A percentile compares a stretch with the other conserved stretches of the same genome.
Conservation (phyloP, 1,284 basidiomycete genomes). For the Leccinum laetum region DNA sequence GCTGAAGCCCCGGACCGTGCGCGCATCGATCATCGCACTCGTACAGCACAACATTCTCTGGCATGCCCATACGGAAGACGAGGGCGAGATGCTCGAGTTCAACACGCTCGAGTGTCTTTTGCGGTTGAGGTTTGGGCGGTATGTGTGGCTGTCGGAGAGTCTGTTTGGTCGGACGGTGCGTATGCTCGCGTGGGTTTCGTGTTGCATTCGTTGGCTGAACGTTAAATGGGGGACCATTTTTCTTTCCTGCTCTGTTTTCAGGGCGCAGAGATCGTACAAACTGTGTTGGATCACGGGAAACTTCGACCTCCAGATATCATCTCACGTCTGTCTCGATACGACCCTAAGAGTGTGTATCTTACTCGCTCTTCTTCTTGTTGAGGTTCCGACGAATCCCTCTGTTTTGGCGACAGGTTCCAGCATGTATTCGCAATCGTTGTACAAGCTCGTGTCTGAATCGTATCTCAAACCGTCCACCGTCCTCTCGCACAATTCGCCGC, state of each 20-base stretch:
- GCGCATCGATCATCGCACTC: constrained; percentile 79
- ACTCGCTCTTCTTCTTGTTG: not conserved
- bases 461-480: constrained; percentile 76
- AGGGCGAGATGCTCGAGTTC: constrained; percentile 76
- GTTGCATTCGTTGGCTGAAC: not conserved
- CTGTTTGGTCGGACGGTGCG: constrained; percentile 71
- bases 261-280: constrained; percentile 75
- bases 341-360: constrained; percentile 55
- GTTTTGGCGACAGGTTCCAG: constrained; percentile 41
- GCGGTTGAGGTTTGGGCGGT: constrained; percentile 77
- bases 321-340: constrained; percentile 47
- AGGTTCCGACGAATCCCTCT: not conserved
- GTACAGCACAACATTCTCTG: constrained; percentile 93
- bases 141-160: constrained; percentile 72
- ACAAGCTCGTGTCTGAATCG: constrained; percentile 61
- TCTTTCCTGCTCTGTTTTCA: constrained; percentile 28
- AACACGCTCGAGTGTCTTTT: constrained; percentile 80
- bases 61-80: constrained; percentile 76
- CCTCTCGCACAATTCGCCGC: constrained; percentile 71
- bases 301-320: constrained; percentile 77
- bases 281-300: constrained; percentile 86
- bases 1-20: constrained; percentile 61
- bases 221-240: not conserved
- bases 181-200: constrained; percentile 7
- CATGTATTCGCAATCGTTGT: constrained; percentile 57